A percentile compares a stretch with the other conserved stretches of the same genome.
These are phyloP conservation scores for Abortiporus biennis DNA, from an alignment of 1,284 basidiomycete genomes.

Conservation along the genomic window DNA sequence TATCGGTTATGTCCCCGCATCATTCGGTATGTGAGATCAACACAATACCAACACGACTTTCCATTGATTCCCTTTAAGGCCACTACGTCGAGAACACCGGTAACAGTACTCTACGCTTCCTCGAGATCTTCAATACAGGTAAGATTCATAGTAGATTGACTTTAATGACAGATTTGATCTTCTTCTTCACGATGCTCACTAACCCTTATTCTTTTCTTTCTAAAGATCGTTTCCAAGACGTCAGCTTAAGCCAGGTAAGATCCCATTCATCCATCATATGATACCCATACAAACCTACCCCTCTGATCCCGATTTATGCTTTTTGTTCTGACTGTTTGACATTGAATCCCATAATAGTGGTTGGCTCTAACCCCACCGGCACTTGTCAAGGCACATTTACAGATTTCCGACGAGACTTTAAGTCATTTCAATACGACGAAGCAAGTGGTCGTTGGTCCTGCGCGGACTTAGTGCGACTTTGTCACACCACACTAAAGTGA, in stretches of 20 bases:
- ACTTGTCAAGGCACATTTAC: slow-evolving; percentile 33
- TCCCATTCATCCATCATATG: background rate
- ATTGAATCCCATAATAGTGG: slow-evolving; percentile 22
- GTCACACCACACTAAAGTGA: background rate
- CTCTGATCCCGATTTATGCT: background rate
- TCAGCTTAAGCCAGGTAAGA: slow-evolving; percentile 24
- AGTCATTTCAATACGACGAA: slow-evolving; percentile 29
- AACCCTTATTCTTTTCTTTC: background rate
- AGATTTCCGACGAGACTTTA: slow-evolving; percentile 28
- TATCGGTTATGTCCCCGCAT: slow-evolving; percentile 48
- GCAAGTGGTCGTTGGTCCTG: slow-evolving; percentile 22
- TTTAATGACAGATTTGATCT: background rate
- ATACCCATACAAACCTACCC: too few relatives aligned
- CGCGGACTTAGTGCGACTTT: too few relatives aligned
- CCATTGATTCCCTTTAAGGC: slow-evolving; percentile 26
- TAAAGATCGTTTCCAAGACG: slow-evolving; percentile 22
- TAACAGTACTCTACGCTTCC: slow-evolving; percentile 48
- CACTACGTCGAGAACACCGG: slow-evolving; percentile 71
- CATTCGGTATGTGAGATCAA: slow-evolving; percentile 31
- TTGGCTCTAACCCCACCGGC: slow-evolving; percentile 34
- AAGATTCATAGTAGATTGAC: slow-evolving; percentile 7
- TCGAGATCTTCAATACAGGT: slow-evolving; percentile 60
- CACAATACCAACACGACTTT: background rate
- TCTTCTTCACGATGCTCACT: background rate
- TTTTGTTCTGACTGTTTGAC: background rate